phyloP scores from a whole-genome alignment of 192 early-diverging fungal species.

The Geosiphon pyriformis region DNA sequence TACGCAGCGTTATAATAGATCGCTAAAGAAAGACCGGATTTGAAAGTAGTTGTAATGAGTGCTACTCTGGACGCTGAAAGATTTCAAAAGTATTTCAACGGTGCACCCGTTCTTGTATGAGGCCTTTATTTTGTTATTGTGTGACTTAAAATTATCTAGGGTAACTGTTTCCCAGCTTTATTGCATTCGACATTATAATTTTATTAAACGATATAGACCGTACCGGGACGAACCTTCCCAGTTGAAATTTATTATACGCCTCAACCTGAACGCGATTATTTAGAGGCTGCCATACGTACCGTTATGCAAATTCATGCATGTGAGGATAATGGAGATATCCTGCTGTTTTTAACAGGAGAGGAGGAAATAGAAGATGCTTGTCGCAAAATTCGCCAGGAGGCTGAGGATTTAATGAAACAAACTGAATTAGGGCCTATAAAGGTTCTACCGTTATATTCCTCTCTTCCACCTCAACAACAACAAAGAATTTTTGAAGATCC shows the following conservation, averaged over 20 bases:
- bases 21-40: conserved; percentile 65
- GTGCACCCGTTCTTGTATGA: conserved; percentile 83
- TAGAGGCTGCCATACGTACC: conserved; percentile 94
- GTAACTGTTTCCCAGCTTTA: no score
- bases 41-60: conserved; percentile 95
- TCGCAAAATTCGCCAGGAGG: conserved; percentile 70
- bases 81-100: conserved; percentile 97
- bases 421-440: conserved; percentile 73
- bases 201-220: conserved; percentile 36
- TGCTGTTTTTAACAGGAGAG: conserved; percentile 97
- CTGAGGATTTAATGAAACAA: conserved; percentile 61
- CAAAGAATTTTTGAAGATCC: conserved; percentile 90
- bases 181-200: not conserved
- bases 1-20: no score
- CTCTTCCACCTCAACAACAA: conserved; percentile 84
- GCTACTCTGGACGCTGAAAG: conserved; percentile 98
- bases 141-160: conserved; percentile 5
- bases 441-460: conserved; percentile 86
- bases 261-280: conserved; percentile 94
- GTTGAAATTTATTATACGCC: conserved; percentile 98
- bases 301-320: conserved; percentile 90
- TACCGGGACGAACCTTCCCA: conserved; percentile 97
- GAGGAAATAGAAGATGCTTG: conserved; percentile 99
- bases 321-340: conserved; percentile 93
- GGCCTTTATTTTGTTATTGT: not conserved